Base-by-base conservation (phyloP, 164 flowering plant genomes). In the grape (Vitis vinifera) region DNA sequence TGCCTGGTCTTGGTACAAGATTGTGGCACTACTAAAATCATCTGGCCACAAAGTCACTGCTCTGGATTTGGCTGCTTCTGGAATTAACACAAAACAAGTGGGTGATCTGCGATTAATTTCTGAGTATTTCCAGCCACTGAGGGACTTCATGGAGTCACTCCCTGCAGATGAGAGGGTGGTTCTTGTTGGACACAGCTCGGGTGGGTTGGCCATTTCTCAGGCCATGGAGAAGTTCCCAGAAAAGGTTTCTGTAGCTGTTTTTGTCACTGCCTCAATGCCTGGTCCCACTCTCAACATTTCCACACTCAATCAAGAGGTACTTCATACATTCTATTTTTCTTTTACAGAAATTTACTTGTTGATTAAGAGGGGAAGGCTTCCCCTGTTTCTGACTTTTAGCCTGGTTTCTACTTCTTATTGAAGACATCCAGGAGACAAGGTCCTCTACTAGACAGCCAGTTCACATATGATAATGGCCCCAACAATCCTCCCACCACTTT, bases 1-100 rank as follows among this genome's bases (percentile, higher is more conserved):
- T 0, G 81, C 79, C 3, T 81, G 81, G 79, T 75, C 68, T 0
- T 76, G 81, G 81, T 76, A 67, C 75, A 78, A 76, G 55, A 23
- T 78, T 8, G 58, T 58, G 19, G 16, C 75, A 0, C 53, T 75
- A 51, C 67, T 81, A 2, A 63, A 62, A 59, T 78, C 77, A 7
- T 58, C 72, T 2, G 79, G 79, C 13, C 79, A 81, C 76, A 56
- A 50, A 1, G 84, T 73, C 69, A 81, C 81, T 1, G 77, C 79
- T 1, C 65, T 81, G 3, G 81, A 81, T 55, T 44, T 78, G 15
- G 78, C 76, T 0, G 79, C 78, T 50, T 78, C 84, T 13, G 81
- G 81, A 10, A 49, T 73, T 10, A 68, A 78, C 44, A 73, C 63
- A 3, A 56, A 51, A 31, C 73, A 60, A 17, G 55, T 56, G 2